A percentile compares a stretch with the other conserved stretches of the same genome.
Evolutionary conservation across 495 filamentous ascomycete species (phyloP).

Genomic region (Xylaria scruposa): DNA sequence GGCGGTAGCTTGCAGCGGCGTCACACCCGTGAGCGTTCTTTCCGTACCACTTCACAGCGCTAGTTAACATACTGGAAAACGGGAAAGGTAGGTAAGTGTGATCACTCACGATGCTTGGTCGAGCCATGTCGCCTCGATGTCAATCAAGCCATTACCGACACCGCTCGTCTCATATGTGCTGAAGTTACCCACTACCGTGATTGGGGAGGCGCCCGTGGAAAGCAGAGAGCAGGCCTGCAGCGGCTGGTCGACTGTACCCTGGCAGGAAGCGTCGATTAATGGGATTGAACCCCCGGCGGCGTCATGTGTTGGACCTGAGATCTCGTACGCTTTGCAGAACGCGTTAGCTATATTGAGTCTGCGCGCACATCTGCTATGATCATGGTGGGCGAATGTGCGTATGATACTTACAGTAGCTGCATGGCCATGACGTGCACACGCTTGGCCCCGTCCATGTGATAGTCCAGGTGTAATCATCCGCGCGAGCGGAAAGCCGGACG

Average conservation of each 20-base stretch:
- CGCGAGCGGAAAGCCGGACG: slow-evolving; percentile 1
- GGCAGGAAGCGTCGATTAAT: slow-evolving; percentile 10
- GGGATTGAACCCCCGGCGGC: slow-evolving; percentile 6
- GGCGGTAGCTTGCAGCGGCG: slow-evolving; percentile 7
- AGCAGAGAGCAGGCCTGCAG: neutral
- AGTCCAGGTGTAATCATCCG: slow-evolving; percentile 18
- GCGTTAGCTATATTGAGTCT: neutral
- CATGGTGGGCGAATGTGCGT: neutral
- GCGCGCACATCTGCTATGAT: neutral
- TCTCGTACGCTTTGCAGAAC: neutral
- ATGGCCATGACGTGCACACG: slow-evolving; percentile 12
- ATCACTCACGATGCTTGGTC: slow-evolving; percentile 17
- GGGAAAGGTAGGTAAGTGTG: neutral
- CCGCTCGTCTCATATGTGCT: slow-evolving; percentile 27
- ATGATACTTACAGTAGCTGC: slow-evolving; percentile 19
- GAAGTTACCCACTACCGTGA: slow-evolving; percentile 21
- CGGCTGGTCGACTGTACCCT: slow-evolving; percentile 22
- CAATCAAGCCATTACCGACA: slow-evolving; percentile 23
- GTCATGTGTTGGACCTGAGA: slow-evolving; percentile 13
- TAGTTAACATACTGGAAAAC: neutral
- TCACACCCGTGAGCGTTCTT: slow-evolving; percentile 15
- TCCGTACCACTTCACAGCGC: neutral
- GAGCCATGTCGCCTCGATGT: slow-evolving; percentile 19
- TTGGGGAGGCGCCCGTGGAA: neutral
- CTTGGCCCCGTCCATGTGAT: slow-evolving; percentile 19